Percentiles rank a stretch among this genome's conserved stretches.
These are phyloP conservation scores for Nicotiana undulata DNA, from an alignment of 257 asterid genomes.

Conservation along the genomic window DNA sequence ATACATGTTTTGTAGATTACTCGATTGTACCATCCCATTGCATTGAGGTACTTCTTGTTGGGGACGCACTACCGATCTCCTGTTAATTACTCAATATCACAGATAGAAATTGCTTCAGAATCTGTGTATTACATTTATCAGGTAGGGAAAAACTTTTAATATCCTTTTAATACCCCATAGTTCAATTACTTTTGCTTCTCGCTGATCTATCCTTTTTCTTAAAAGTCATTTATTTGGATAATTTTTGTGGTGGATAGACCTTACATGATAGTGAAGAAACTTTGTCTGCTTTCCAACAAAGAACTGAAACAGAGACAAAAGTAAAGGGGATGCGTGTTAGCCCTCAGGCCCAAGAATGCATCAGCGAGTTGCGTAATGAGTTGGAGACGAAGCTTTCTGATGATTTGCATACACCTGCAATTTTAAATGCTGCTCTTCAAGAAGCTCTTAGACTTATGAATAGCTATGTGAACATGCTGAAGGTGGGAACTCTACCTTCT, in stretches of 20 bases:
- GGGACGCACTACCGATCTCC: conserved; percentile 85
- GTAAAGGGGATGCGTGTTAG: conserved; percentile 26
- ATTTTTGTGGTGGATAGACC: conserved; percentile 39
- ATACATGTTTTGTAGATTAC: conserved; percentile 41
- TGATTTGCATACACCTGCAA: conserved; percentile 69
- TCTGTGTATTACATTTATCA: conserved; percentile 60
- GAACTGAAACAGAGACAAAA: conserved; percentile 22
- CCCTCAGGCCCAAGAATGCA: conserved; percentile 44
- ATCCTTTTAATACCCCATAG: neutral
- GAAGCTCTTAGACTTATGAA: conserved; percentile 56
- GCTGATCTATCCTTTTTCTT: neutral
- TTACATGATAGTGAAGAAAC: conserved; percentile 54
- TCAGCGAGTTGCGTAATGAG: conserved; percentile 41
- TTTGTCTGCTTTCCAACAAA: conserved; percentile 22
- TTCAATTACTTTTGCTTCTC: neutral
- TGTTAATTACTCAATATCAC: conserved; percentile 57
- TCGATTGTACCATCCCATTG: conserved; percentile 65
- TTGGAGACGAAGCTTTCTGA: conserved; percentile 56
- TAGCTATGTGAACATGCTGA: neutral
- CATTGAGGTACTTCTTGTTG: conserved; percentile 70
- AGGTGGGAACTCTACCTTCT: conserved; percentile 5
- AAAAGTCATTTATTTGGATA: neutral
- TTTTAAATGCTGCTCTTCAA: conserved; percentile 48
- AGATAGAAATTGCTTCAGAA: conserved; percentile 65
- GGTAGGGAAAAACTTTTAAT: conserved; percentile 28